These are phyloP conservation scores for Millerago galiae DNA, from an alignment of 805 yeast genomes.

Conservation along the genomic window DNA sequence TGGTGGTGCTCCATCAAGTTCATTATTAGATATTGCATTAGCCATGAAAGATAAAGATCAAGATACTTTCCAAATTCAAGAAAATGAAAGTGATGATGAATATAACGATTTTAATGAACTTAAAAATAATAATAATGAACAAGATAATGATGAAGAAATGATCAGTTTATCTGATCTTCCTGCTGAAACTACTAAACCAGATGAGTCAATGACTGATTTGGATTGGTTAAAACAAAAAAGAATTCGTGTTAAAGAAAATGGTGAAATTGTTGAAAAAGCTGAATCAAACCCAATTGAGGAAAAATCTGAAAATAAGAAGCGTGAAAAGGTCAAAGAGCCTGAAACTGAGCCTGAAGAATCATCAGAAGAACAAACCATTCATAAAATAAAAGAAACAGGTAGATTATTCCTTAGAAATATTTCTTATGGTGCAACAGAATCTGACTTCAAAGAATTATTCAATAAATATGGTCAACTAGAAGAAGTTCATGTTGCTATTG, in stretches of 20 bases:
- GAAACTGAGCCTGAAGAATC: conserved; percentile 20
- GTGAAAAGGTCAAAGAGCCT: conserved; percentile 5
- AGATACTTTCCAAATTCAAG: conserved; percentile 23
- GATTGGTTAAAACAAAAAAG: conserved; percentile 84
- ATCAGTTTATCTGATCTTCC: conserved; percentile 32
- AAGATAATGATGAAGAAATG: conserved; percentile 45
- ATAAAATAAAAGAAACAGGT: conserved; percentile 59
- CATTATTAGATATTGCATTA: conserved; percentile 34
- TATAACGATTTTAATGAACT: conserved; percentile 28
- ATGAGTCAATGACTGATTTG: conserved; percentile 58
- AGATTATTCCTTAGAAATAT: conserved; percentile 87
- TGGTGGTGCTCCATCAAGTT: conserved; percentile 29
- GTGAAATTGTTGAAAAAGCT: conserved; percentile 11
- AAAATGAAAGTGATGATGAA: conserved; percentile 40
- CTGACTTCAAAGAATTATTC: conserved; percentile 66
- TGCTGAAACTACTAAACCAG: conserved; percentile 22
- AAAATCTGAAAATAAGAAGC: conserved; percentile 3
- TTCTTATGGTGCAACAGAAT: conserved; percentile 69
- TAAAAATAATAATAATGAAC: conserved; percentile 24
- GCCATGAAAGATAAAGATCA: conserved; percentile 28
- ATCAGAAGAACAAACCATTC: conserved; percentile 41
- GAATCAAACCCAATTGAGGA: too few species aligned
- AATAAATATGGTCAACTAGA: conserved; percentile 61
- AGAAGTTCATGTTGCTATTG: conserved; percentile 91
- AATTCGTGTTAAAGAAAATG: conserved; percentile 56